These are phyloP conservation scores for Murraya paniculata DNA, from an alignment of 345 rosid species.

Conservation along the genomic window DNA sequence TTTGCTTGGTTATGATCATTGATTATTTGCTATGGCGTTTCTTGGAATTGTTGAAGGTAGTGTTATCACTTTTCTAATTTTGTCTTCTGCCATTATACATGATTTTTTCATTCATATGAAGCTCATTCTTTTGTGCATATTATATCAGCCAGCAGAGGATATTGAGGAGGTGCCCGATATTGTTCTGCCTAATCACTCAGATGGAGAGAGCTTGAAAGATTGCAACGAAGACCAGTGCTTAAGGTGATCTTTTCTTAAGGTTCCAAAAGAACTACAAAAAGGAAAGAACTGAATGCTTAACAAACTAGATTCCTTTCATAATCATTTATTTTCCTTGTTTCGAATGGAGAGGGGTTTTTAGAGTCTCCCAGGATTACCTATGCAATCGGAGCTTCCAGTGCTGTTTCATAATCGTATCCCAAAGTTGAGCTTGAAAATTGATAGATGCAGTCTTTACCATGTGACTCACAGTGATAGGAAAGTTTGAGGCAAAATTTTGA, in stretches of 20 bases:
- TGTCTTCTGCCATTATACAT: background rate
- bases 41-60: conserved; percentile 64
- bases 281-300: background rate
- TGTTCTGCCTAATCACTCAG: conserved; percentile 16
- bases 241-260: background rate
- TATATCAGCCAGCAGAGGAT: conserved; percentile 63
- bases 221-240: background rate
- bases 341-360: background rate
- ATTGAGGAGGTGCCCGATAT: conserved; percentile 76
- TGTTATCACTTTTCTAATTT: background rate
- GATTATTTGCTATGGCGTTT: conserved; percentile 76
- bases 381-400: background rate
- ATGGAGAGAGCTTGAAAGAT: conserved; percentile 14
- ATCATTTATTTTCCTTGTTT: background rate
- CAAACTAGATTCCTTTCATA: background rate
- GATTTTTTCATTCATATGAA: background rate
- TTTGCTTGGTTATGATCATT: conserved; percentile 87
- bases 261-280: background rate
- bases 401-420: background rate
- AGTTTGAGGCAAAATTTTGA: background rate
- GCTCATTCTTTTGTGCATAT: conserved; percentile 3
- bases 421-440: background rate
- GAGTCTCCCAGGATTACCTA: background rate
- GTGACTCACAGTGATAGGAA: background rate
- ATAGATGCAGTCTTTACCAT: background rate